Evolutionary conservation across 2,329 filamentous ascomycete genomes (phyloP).

Genomic region (Trichoderma citrinoviride): DNA sequence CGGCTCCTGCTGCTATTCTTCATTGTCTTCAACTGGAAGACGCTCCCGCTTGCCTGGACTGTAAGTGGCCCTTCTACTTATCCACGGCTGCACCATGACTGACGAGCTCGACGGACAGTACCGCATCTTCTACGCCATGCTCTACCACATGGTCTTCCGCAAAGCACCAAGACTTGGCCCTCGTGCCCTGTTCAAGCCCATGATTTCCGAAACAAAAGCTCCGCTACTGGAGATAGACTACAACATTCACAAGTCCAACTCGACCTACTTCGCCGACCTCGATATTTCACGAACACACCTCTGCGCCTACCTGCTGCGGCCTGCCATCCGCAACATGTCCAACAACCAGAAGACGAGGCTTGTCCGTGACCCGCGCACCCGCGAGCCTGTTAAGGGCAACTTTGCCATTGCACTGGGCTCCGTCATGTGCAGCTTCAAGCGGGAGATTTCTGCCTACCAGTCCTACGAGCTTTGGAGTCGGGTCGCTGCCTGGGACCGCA

Average conservation of each 20-base stretch:
- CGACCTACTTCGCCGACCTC: slow-evolving; percentile 83
- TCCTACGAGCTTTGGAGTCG: slow-evolving; percentile 72
- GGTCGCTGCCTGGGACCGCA: slow-evolving; percentile 72
- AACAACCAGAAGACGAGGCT: slow-evolving; percentile 49
- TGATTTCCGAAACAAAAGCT: slow-evolving; percentile 64
- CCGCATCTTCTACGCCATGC: slow-evolving; percentile 57
- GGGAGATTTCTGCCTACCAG: slow-evolving; percentile 68
- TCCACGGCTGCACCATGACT: not conserved
- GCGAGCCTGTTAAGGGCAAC: slow-evolving; percentile 49
- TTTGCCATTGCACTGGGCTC: slow-evolving; percentile 68
- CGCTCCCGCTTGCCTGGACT: slow-evolving; percentile 72
- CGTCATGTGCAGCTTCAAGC: slow-evolving; percentile 70
- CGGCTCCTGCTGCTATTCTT: slow-evolving; percentile 55
- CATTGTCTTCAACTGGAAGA: slow-evolving; percentile 67
- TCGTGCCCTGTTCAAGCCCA: slow-evolving; percentile 68
- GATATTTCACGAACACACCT: slow-evolving; percentile 81
- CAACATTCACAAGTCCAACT: slow-evolving; percentile 80
- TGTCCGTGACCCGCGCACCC: slow-evolving; percentile 49
- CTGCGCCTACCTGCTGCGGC: slow-evolving; percentile 64
- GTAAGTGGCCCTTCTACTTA: slow-evolving; percentile 44
- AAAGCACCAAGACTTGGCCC: slow-evolving; percentile 51
- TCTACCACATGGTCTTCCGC: slow-evolving; percentile 52
- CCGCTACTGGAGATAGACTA: slow-evolving; percentile 79
- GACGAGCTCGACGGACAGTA: slow-evolving; percentile 39
- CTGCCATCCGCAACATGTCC: slow-evolving; percentile 53